A percentile compares a stretch with the other conserved stretches of the same genome.
These are phyloP conservation scores for Amanita subjunquillea DNA, from an alignment of 768 basidiomycete genomes.

Conservation along the genomic window DNA sequence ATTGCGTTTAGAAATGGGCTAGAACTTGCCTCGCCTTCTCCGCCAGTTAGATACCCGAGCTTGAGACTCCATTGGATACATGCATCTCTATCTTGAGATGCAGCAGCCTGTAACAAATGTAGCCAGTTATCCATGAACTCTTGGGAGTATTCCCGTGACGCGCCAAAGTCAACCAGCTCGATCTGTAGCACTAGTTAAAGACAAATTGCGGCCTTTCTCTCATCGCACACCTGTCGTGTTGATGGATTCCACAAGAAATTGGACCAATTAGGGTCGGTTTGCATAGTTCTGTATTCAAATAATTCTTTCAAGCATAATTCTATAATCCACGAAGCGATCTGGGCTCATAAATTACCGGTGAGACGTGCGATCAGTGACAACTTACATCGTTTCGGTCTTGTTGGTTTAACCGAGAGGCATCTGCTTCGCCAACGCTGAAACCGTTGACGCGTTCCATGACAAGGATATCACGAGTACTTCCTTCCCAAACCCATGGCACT, in stretches of 20 bases:
- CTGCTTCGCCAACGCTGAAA: conserved; percentile 63
- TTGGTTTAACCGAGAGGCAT: conserved; percentile 45
- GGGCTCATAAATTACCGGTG: neutral
- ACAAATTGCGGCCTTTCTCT: neutral
- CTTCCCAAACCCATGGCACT: conserved; percentile 80
- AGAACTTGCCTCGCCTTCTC: conserved; percentile 62
- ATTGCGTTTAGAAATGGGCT: neutral
- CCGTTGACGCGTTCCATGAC: conserved; percentile 86
- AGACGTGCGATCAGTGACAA: neutral
- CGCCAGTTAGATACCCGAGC: conserved; percentile 84
- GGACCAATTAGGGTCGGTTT: conserved; percentile 98
- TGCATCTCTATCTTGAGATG: conserved; percentile 49
- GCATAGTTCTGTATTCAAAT: conserved; percentile 88
- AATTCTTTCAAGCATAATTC: conserved; percentile 85
- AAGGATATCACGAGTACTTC: conserved; percentile 73
- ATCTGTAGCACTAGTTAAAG: conserved; percentile 29
- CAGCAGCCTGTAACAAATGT: conserved; percentile 71
- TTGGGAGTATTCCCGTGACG: conserved; percentile 76
- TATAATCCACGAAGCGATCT: conserved; percentile 81
- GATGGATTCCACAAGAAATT: conserved; percentile 85
- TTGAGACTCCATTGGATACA: conserved; percentile 70
- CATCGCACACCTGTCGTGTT: conserved; percentile 43
- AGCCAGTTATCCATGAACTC: conserved; percentile 88
- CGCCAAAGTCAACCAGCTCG: conserved; percentile 93
- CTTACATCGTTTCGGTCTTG: conserved; percentile 63